Conservation (phyloP, 352 stramenopile species). For the Phytophthora melonis region DNA sequence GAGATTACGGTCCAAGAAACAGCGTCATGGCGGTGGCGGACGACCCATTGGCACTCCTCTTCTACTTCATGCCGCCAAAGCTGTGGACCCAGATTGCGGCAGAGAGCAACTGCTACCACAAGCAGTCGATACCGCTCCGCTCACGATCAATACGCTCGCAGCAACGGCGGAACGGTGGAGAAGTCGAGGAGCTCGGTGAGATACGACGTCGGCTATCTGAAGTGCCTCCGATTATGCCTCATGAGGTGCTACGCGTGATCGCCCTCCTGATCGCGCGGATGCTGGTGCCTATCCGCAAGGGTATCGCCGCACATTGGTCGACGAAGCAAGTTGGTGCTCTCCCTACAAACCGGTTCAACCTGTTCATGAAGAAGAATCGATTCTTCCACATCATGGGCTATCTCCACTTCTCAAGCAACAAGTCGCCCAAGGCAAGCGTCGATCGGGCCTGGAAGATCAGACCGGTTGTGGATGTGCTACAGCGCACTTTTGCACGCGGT, state of each 20-base stretch:
- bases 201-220: not conserved
- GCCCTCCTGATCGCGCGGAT: conserved; percentile 3
- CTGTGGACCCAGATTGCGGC: conserved; percentile 6
- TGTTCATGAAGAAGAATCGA: conserved; percentile 8
- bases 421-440: not conserved
- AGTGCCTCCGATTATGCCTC: not conserved
- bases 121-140: not conserved
- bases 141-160: not conserved
- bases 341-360: not conserved
- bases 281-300: conserved; percentile 5
- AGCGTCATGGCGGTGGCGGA: not conserved
- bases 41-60: conserved; percentile 8
- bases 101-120: conserved; percentile 3
- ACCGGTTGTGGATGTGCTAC: conserved; percentile 3
- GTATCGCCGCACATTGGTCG: conserved; percentile 12
- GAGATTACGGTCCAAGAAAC: not conserved
- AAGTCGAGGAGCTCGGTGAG: not conserved
- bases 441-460: conserved; percentile 26
- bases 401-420: conserved; percentile 25
- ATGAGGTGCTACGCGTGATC: conserved; percentile 6
- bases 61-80: conserved; percentile 12
- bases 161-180: not conserved
- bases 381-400: conserved; percentile 23
- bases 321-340: not conserved
- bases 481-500: conserved; percentile 10